Evolutionary conservation across 306 rosid genomes (phyloP).

Genomic region (Trifolium subterraneum): DNA sequence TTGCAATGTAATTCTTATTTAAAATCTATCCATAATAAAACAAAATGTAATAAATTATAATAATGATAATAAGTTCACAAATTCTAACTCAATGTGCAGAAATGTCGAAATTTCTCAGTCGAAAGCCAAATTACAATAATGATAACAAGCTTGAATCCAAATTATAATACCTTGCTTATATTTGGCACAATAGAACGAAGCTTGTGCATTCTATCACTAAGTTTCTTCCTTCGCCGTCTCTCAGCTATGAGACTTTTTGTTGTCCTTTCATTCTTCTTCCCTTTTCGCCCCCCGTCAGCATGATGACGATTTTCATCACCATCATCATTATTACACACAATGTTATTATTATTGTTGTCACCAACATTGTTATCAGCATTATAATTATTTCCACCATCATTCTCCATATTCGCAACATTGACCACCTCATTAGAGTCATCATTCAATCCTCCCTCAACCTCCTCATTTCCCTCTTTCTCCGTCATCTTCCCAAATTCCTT

Average conservation of each 20-base stretch:
- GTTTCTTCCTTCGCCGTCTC: constrained; percentile 90
- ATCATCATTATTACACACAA: background rate
- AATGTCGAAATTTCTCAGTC: too few species aligned
- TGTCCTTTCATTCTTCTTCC: constrained; percentile 74
- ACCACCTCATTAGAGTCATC: constrained; percentile 65
- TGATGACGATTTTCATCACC: background rate
- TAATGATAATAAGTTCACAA: too few species aligned
- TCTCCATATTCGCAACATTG: constrained; percentile 52
- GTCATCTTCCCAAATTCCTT: constrained; percentile 43
- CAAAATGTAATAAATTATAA: background rate
- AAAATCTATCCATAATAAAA: background rate
- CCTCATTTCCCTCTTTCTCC: constrained; percentile 44
- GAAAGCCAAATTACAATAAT: too few species aligned
- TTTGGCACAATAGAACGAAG: constrained; percentile 95
- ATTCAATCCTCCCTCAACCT: constrained; percentile 61
- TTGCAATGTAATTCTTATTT: too few species aligned
- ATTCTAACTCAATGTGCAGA: too few species aligned
- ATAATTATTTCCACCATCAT: constrained; percentile 46
- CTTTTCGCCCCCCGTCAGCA: constrained; percentile 62
- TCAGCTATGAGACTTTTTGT: constrained; percentile 94
- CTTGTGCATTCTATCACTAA: constrained; percentile 83
- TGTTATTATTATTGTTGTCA: background rate
- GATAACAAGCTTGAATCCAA: too few species aligned
- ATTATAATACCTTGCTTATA: constrained; percentile 79
- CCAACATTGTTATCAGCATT: constrained; percentile 46